Conservation (phyloP, 345 rosid species). For the Pistacia atlantica region DNA sequence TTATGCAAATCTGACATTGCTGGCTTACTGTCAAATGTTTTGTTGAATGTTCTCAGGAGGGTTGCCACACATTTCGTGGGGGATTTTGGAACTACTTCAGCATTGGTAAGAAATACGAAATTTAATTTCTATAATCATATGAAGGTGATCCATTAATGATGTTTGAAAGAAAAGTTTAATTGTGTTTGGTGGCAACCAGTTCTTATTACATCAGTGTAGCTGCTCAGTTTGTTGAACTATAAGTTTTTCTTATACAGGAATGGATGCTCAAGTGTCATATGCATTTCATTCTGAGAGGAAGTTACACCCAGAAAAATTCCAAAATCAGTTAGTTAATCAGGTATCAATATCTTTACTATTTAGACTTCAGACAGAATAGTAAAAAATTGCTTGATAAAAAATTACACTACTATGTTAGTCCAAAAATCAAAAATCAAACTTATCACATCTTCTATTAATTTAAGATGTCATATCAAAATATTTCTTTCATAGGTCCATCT, state of each 20-base stretch:
- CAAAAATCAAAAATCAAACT: not conserved
- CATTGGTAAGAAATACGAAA: slow-evolving; percentile 52
- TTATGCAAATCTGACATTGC: not conserved
- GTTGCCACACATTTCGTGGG: slow-evolving; percentile 70
- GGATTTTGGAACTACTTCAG: slow-evolving; percentile 91
- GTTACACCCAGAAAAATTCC: slow-evolving; percentile 66
- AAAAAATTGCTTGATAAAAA: not conserved
- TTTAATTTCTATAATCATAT: not conserved
- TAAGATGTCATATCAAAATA: no score
- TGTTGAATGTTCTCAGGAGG: slow-evolving; percentile 47
- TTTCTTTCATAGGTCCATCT: no score
- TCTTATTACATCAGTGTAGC: not conserved
- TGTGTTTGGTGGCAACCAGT: not conserved
- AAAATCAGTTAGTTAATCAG: slow-evolving; percentile 68
- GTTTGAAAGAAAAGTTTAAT: not conserved
- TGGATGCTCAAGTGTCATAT: slow-evolving; percentile 81
- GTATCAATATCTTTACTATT: slow-evolving; percentile 21
- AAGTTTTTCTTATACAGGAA: slow-evolving; percentile 42
- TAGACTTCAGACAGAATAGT: not conserved
- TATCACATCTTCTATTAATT: not conserved
- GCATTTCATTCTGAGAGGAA: slow-evolving; percentile 76
- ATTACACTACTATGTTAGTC: not conserved
- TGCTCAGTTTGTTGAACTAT: not conserved
- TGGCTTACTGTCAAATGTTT: slow-evolving; percentile 9
- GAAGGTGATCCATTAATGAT: not conserved